phyloP scores from a whole-genome alignment of 176 grass and related monocot genomes.

The Cenchrus fungigraminus region DNA sequence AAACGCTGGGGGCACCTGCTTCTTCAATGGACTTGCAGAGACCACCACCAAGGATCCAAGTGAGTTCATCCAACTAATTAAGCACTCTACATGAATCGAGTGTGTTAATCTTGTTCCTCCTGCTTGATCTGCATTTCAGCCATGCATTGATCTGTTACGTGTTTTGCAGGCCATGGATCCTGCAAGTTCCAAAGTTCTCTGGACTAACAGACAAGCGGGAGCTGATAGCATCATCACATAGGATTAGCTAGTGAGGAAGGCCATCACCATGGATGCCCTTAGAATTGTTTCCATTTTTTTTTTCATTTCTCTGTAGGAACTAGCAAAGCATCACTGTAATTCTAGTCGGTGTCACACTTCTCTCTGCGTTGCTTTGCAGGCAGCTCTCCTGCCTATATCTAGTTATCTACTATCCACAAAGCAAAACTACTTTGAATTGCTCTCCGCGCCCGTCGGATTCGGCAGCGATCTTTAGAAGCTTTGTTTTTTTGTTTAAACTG shows the following conservation, averaged over 20 bases:
- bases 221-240: not conserved
- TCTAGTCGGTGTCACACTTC: not conserved
- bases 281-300: not conserved
- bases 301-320: not conserved
- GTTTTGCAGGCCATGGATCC: slow-evolving; percentile 44
- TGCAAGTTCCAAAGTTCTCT: slow-evolving; percentile 40
- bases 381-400: not conserved
- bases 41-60: slow-evolving; percentile 60
- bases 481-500: not conserved
- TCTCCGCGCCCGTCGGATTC: not conserved
- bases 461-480: not conserved
- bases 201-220: not conserved
- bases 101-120: not conserved
- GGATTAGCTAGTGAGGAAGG: not conserved
- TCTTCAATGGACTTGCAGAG: slow-evolving; percentile 61
- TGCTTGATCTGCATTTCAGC: not conserved
- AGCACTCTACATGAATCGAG: not conserved
- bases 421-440: not conserved
- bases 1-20: slow-evolving; percentile 50
- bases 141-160: not conserved
- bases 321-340: slow-evolving; percentile 6
- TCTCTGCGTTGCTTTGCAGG: not conserved
- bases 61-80: slow-evolving; percentile 32
- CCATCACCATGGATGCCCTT: not conserved
- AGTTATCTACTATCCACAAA: not conserved